These are phyloP conservation scores for Lomentospora prolificans DNA, from an alignment of 2,329 filamentous ascomycete species.

Conservation along the genomic window DNA sequence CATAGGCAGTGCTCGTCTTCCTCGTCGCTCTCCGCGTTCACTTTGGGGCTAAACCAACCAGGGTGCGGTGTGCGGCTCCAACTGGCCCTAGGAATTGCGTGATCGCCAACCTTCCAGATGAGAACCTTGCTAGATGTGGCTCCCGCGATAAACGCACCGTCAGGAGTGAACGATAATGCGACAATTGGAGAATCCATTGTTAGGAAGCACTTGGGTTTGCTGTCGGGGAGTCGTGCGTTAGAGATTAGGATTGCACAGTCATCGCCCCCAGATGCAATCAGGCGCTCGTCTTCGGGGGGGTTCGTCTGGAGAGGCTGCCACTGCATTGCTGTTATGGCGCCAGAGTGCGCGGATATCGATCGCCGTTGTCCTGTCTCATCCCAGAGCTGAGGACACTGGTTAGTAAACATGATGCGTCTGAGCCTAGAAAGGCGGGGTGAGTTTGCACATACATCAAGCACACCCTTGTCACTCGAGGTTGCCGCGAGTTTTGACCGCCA, in stretches of 20 bases:
- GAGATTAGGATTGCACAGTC: slow-evolving; percentile 54
- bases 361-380: slow-evolving; percentile 41
- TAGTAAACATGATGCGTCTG: slow-evolving; percentile 1
- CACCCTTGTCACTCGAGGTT: slow-evolving; percentile 50
- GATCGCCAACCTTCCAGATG: slow-evolving; percentile 56
- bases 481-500: slow-evolving; percentile 41
- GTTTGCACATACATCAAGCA: slow-evolving; percentile 44
- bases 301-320: slow-evolving; percentile 44
- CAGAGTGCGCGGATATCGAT: slow-evolving; percentile 49
- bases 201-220: slow-evolving; percentile 48
- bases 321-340: slow-evolving; percentile 45
- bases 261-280: slow-evolving; percentile 52
- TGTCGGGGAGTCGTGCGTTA: slow-evolving; percentile 46
- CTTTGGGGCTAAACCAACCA: slow-evolving; percentile 49
- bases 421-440: slow-evolving; percentile 10
- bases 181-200: slow-evolving; percentile 51
- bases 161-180: slow-evolving; percentile 51
- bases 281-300: slow-evolving; percentile 37
- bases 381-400: slow-evolving; percentile 35
- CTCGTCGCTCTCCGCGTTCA: slow-evolving; percentile 42
- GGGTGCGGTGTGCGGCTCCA: slow-evolving; percentile 47
- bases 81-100: slow-evolving; percentile 46
- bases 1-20: slow-evolving; percentile 52
- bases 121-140: slow-evolving; percentile 48
- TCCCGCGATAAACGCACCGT: slow-evolving; percentile 53